phyloP scores from a whole-genome alignment of 176 grass and related monocot genomes.

The Aegilops tauschii region DNA sequence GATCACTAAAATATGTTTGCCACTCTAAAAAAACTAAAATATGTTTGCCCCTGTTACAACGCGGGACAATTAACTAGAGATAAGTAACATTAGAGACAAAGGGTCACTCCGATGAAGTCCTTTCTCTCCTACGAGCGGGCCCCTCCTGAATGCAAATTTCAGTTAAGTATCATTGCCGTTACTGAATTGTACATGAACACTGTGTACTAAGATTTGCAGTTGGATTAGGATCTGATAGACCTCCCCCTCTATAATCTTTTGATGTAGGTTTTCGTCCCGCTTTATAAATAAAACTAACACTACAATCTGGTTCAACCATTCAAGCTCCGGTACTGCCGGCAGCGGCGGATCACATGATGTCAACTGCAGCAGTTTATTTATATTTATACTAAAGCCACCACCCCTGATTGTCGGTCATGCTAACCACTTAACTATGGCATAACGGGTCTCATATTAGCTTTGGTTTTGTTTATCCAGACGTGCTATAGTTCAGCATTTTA shows the following conservation, averaged over 20 bases:
- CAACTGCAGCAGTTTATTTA: not conserved
- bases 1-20: too few species aligned
- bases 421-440: not conserved
- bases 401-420: not conserved
- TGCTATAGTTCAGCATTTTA: not conserved
- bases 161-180: too few species aligned
- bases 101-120: too few species aligned
- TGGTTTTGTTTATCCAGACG: not conserved
- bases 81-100: too few species aligned
- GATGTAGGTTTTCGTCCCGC: too few species aligned
- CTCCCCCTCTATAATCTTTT: not conserved
- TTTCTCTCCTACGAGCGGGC: too few species aligned
- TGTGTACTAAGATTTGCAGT: not conserved
- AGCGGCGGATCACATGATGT: conserved; percentile 2
- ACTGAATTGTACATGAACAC: too few species aligned
- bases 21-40: too few species aligned
- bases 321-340: not conserved
- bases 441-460: not conserved
- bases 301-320: not conserved
- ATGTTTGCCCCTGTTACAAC: too few species aligned
- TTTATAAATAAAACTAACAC: too few species aligned
- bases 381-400: not conserved
- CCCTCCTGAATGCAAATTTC: too few species aligned
- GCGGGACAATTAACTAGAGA: too few species aligned
- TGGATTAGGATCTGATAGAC: not conserved